Conservation (phyloP, 2,329 filamentous ascomycete species). For the Fusarium nurragi region DNA sequence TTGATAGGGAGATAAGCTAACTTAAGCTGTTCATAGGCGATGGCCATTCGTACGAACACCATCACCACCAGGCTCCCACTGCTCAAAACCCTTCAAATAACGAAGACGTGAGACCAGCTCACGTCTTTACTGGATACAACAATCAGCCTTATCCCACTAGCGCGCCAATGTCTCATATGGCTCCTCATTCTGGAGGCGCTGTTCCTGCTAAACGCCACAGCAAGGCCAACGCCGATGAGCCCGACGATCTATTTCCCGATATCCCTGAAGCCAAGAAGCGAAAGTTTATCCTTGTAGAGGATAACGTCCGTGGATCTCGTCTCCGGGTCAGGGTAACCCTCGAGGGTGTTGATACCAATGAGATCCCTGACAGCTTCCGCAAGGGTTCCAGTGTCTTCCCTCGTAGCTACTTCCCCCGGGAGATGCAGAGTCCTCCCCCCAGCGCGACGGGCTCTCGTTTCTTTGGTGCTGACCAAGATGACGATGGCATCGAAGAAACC, state of each 20-base stretch:
- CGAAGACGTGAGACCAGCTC: constrained; percentile 76
- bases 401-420: constrained; percentile 88
- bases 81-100: constrained; percentile 57
- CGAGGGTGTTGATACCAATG: constrained; percentile 92
- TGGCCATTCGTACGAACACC: constrained; percentile 71
- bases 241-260: constrained; percentile 83
- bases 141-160: constrained; percentile 66
- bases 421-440: constrained; percentile 88
- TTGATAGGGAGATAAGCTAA: constrained; percentile 43
- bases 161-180: constrained; percentile 72
- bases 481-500: constrained; percentile 63
- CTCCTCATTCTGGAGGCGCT: constrained; percentile 49
- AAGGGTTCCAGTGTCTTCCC: constrained; percentile 90
- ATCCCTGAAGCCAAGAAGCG: constrained; percentile 90
- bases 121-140: constrained; percentile 77
- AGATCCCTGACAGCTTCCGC: constrained; percentile 95
- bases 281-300: constrained; percentile 96
- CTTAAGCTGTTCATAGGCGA: constrained; percentile 59
- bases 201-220: constrained; percentile 51
- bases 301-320: constrained; percentile 80
- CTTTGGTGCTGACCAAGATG: constrained; percentile 72
- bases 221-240: constrained; percentile 63
- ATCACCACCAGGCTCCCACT: constrained; percentile 71
- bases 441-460: constrained; percentile 79
- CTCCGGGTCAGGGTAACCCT: constrained; percentile 91